Evolutionary conservation across 2,329 filamentous ascomycete genomes (phyloP).

Genomic region (Aspergillus persii): DNA sequence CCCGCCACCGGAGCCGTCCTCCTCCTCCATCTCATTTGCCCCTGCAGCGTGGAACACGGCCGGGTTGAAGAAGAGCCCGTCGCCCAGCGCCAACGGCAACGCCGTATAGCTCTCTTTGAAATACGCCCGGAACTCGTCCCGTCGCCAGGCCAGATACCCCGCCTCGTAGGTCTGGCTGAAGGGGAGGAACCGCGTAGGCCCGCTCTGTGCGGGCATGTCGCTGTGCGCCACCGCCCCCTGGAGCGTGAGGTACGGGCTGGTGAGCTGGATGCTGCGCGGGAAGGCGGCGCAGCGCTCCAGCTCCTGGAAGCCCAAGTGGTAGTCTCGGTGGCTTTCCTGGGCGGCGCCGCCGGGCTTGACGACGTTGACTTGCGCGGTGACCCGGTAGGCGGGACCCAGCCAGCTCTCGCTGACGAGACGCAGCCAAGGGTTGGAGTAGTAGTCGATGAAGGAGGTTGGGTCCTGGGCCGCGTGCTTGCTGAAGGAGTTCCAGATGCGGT

Average conservation of each 20-base stretch:
- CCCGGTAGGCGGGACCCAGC: constrained; percentile 59
- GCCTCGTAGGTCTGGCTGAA: constrained; percentile 58
- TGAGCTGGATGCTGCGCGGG: constrained; percentile 53
- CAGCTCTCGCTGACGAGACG: constrained; percentile 53
- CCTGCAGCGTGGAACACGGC: constrained; percentile 64
- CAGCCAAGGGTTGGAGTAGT: constrained; percentile 62
- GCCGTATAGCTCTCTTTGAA: constrained; percentile 55
- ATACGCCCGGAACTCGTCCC: constrained; percentile 52
- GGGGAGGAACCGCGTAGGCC: constrained; percentile 60
- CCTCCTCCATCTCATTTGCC: constrained; percentile 45
- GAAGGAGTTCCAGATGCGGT: constrained; percentile 66
- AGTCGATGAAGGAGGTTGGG: constrained; percentile 53
- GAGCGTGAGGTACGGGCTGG: constrained; percentile 58
- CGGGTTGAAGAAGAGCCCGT: constrained; percentile 64
- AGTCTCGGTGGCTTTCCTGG: constrained; percentile 61
- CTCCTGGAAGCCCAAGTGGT: constrained; percentile 63
- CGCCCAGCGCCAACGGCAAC: constrained; percentile 54
- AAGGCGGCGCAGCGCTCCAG: constrained; percentile 46
- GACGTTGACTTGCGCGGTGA: constrained; percentile 63
- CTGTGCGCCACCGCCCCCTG: constrained; percentile 64
- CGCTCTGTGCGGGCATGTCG: constrained; percentile 58
- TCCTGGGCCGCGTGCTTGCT: constrained; percentile 58
- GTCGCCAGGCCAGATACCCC: constrained; percentile 59
- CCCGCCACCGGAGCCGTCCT: constrained; percentile 19
- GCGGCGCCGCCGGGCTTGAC: constrained; percentile 58